Evolutionary conservation across 2,329 filamentous ascomycete genomes (phyloP), one percentile per base, ranked within the genome.

Genomic region (Sporothrix pseudoabietina): DNA sequence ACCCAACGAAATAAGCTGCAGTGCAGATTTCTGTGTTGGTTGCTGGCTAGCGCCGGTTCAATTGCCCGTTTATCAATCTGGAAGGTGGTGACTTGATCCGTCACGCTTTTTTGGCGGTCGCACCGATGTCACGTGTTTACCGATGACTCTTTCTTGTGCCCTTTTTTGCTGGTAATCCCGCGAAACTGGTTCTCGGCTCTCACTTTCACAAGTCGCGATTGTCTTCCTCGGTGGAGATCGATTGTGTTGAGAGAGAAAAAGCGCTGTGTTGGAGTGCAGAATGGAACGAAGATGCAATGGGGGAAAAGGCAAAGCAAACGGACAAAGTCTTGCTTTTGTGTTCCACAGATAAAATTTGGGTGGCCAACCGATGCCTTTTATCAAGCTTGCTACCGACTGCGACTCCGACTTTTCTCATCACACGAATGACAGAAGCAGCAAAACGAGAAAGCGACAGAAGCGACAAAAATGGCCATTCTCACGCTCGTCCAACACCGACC

Each of bases 11-110:
- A 63, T 63, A 63, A 35, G 10, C 44, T 44, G 41, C 57, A 55
- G 71, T 32, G 39, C 39, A 39, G 47, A 32, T 66, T 66, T 72
- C 57, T 19, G 66, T 14, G 26, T 47, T 55, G 59, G 44, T 65
- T 65, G 55, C 71, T 66, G 47, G 71, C 52, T 72, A 72, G 71
- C 71, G 71, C 71, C 63, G 71, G 71, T 72, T 49, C 71, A 68
- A 47, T 57, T 59, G n/a, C 32, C 10, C 49, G 41, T 44, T 65
- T 54, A 35, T 66, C 32, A 47, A 70, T 57, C 9, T 52, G 49
- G 68, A 70, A 70, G 32, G 26, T 69, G 66, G 65, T 69, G 30
- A 69, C n/a, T 41, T 41, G 47, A 41, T 8, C 32, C 49, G 49
- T 54, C 12, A 12, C 30, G 6, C 70, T 54, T 71, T 55, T 14